Evolutionary conservation across 202 grass and related monocot species (phyloP), one percentile per base, ranked within the genome.

Genomic region (Carex sylvatica): DNA sequence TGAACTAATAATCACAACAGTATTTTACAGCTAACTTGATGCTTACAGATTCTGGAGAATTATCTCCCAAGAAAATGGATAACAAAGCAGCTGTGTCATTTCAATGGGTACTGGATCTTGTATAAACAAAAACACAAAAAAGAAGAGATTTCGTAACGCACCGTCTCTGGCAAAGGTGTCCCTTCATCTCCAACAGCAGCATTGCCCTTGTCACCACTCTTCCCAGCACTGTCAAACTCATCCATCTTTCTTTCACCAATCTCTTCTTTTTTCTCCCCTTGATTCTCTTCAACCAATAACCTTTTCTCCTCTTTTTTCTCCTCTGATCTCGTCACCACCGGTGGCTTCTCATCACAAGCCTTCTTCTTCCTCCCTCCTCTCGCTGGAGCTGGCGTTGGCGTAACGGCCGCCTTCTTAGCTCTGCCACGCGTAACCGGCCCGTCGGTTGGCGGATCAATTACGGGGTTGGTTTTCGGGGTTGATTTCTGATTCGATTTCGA

Each of bases 121-220:
- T 58, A 77, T 77, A 35, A 33, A 58, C 6, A 77, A 51, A 69
- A 56, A 22, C 75, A 82, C 20, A 51, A 46, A 87, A 70, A 72
- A 51, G 7, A 9, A 6, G 19, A 22, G 26, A 82, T 51, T 61
- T 60, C 19, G 58, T 20, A 47, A 47, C 75, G 70, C 59, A 99
- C 96, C 85, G 85, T 96, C 73, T 93, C 91, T 12, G 96, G 96
- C 40, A 99, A 86, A 42, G 89, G 88, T 16, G 93, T 91, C 77
- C 87, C 89, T 65, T 95, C 92, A 56, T 92, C 92, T 13, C 90
- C 95, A n/a, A 78, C 84, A 42, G 51, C 91, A 3, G 78, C 74
- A 74, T 69, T 83, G 2, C 85, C 87, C 86, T 90, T 90, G 42
- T 80, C 91, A 13, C 83, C 84, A 56, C 91, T 94, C 70, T 70